Percentiles rank a stretch among this genome's conserved stretches.
Evolutionary conservation across 345 rosid species (phyloP).

Genomic region (Corchorus capsularis): DNA sequence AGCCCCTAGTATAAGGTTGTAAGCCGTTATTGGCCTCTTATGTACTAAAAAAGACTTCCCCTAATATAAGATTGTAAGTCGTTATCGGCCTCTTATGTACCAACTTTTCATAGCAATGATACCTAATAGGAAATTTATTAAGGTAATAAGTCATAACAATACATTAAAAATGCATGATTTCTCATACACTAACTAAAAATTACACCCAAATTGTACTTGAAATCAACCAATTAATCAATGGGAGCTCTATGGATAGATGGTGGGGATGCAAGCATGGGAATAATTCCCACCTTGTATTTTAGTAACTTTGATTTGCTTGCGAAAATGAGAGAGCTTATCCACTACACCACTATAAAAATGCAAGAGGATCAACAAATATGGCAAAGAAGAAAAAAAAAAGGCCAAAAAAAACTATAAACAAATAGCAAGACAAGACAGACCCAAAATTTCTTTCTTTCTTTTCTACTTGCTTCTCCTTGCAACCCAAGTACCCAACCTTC

Average conservation of each 20-base stretch:
- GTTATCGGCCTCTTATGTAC: no score
- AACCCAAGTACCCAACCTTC: no score
- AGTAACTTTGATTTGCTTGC: conserved; percentile 1
- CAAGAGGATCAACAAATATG: neutral
- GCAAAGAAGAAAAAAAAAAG: conserved; percentile 16
- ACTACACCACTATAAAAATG: conserved; percentile 33
- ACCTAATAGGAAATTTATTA: neutral
- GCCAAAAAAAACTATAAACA: neutral
- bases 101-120: neutral
- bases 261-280: conserved; percentile 9
- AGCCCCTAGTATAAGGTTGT: no score
- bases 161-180: neutral
- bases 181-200: neutral
- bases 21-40: no score
- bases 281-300: neutral
- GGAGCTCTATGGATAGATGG: neutral
- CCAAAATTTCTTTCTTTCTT: neutral
- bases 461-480: neutral
- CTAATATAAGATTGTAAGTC: no score
- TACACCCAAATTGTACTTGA: neutral
- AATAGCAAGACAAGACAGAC: neutral
- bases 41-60: no score
- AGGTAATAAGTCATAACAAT: neutral
- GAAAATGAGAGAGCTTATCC: conserved; percentile 38
- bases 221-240: neutral